Base-by-base conservation (phyloP, 2,329 filamentous ascomycete species). In the Xylaria hypoxylon region DNA sequence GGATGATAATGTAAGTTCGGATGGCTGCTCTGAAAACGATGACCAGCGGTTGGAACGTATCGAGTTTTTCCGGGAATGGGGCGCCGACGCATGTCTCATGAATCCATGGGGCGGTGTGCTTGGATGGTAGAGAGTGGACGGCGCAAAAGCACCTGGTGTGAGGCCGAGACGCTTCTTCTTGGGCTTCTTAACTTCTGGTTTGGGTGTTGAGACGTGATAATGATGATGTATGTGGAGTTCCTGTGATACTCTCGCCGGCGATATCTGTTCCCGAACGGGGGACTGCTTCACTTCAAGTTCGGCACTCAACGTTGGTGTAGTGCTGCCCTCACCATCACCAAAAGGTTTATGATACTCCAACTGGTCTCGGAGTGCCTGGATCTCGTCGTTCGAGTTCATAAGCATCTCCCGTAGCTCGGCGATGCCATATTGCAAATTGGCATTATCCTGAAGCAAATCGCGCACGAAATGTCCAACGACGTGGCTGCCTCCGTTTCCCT, bases 401-500 rank as follows among this genome's bases (percentile, higher is more conserved):
- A 99, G 85, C 89, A 99, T 90, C 77, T 97, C 94, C 19, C 94
- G 87, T 53, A 99, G 82, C 80, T 99, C 96, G 59, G 94, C 88
- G 66, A 98, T 96, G 17, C 94, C 94, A 69, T 96, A 86, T 78
- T 99, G 96, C 50, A 99, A 82, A 72, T 93, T 97, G 10, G 94
- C 93, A 76, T 99, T 99, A 78, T 99, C 96, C 74, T 97, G 91
- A 19, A 99, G 83, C 62, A 99, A 92, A 77, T 98, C 96, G 72
- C 94, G 93, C 62, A 99, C 96, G 73, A 99, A 98, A 76, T 96
- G 93, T 22, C 93, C 94, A n/a, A 98, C 93, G 42, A 97, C 93
- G 64, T 84, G 89, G 68, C 84, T 88, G 10, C 87, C 85, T 62
- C 82, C 83, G 71, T 87, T 86, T 33, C 86, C 84, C 3, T 86